Conservation (phyloP, 176 grass and related monocot species). For the Rhynchospora pubera region DNA sequence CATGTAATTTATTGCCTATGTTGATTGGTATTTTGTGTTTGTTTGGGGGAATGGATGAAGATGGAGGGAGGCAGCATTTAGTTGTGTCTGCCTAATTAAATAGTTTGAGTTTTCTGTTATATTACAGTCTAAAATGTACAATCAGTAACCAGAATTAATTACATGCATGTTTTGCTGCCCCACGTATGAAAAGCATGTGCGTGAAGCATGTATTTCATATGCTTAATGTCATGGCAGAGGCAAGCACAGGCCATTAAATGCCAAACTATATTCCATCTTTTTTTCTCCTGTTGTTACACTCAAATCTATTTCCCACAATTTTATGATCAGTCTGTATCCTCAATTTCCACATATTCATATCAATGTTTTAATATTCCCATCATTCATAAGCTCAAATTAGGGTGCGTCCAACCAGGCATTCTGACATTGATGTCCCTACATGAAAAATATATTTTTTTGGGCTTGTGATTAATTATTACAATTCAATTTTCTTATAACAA, state of each 20-base stretch:
- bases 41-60: background rate
- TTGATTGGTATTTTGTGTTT: background rate
- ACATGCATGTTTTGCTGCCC: slow-evolving; percentile 5
- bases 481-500: no score
- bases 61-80: background rate
- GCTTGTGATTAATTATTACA: background rate
- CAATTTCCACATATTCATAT: background rate
- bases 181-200: slow-evolving; percentile 20
- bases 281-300: background rate
- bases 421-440: background rate
- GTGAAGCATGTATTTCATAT: background rate
- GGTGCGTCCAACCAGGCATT: background rate
- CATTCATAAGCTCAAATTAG: background rate
- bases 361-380: background rate
- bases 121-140: background rate
- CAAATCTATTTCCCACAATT: background rate
- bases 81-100: background rate
- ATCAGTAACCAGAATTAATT: slow-evolving; percentile 2
- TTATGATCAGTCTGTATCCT: background rate
- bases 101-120: background rate
- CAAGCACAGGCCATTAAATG: slow-evolving; percentile 7
- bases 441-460: background rate
- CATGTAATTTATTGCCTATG: background rate
- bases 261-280: background rate
- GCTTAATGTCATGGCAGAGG: slow-evolving; percentile 8